A percentile compares a stretch with the other conserved stretches of the same genome.
Evolutionary conservation across 2,329 filamentous ascomycete genomes (phyloP).

Genomic region (Hymenoscyphus occultus): DNA sequence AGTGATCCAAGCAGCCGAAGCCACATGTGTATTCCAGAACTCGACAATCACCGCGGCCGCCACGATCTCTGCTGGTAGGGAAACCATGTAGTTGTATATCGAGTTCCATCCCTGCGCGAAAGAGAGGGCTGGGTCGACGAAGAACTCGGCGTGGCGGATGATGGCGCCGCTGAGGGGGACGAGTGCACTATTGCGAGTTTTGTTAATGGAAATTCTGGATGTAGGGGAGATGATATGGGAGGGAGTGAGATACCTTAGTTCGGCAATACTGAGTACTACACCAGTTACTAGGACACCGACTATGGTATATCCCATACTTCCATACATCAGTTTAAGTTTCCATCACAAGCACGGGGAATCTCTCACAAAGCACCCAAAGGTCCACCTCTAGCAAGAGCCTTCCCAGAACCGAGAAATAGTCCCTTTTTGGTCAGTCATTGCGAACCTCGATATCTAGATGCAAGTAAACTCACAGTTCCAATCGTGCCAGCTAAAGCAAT

Average conservation of each 20-base stretch:
- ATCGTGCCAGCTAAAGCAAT: constrained; percentile 46
- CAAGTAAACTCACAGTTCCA: constrained; percentile 37
- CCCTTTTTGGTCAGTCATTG: constrained; percentile 1
- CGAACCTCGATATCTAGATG: background rate
- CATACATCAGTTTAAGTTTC: constrained; percentile 1
- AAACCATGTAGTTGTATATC: constrained; percentile 31
- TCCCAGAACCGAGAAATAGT: constrained; percentile 41
- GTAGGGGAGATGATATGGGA: background rate
- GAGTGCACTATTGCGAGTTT: constrained; percentile 35
- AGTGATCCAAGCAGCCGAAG: constrained; percentile 41
- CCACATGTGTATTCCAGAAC: constrained; percentile 57
- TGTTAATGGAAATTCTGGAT: no score
- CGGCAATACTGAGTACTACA: constrained; percentile 50
- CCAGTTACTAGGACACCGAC: constrained; percentile 49
- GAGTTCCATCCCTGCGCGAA: constrained; percentile 38
- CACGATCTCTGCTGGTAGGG: constrained; percentile 52
- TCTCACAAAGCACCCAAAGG: constrained; percentile 47
- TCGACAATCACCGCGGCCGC: constrained; percentile 61
- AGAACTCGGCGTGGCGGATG: constrained; percentile 38
- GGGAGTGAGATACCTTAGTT: constrained; percentile 42
- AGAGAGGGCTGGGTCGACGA: constrained; percentile 39
- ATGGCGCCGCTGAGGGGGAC: constrained; percentile 47
- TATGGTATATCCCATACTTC: constrained; percentile 47
- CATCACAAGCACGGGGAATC: background rate
- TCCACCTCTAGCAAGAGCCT: constrained; percentile 49